Conservation (phyloP, 163 green algal genomes). For the Volvox carteri region DNA sequence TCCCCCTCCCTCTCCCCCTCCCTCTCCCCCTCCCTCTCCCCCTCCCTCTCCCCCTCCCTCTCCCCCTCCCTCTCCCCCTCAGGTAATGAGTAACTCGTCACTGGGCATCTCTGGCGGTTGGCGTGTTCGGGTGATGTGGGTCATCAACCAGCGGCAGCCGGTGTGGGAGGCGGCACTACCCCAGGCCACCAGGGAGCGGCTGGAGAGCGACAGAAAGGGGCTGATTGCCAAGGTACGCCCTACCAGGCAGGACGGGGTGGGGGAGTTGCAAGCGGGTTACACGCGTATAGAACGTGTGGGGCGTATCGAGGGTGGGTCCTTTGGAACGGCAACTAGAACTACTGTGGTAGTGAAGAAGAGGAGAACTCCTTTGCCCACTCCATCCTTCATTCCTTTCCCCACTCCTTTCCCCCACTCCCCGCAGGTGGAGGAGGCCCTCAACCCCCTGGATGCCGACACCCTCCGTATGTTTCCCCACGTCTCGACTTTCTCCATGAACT, state of each 20-base stretch:
- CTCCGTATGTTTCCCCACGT: constrained; percentile 33
- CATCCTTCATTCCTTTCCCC: not conserved
- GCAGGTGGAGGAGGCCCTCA: constrained; percentile 24
- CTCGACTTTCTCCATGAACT: constrained; percentile 47
- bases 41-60: no score
- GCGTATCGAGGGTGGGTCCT: no score
- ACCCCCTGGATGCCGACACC: constrained; percentile 22
- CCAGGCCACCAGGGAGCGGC: not conserved
- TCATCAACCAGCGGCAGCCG: constrained; percentile 19
- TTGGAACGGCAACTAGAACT: no score
- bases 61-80: no score
- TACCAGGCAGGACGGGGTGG: no score
- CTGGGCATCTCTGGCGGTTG: constrained; percentile 32
- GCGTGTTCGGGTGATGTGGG: constrained; percentile 37
- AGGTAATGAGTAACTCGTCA: constrained; percentile 7
- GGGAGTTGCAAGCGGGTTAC: no score
- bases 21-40: no score
- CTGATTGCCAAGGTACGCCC: not conserved
- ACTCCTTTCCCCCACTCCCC: not conserved
- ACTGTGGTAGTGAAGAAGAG: no score
- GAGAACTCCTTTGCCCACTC: no score
- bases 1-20: no score
- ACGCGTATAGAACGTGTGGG: no score
- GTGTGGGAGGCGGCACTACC: constrained; percentile 37
- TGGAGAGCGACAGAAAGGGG: not conserved